Evolutionary conservation across 2,329 filamentous ascomycete species (phyloP).

Genomic region (Talaromyces atroroseus): DNA sequence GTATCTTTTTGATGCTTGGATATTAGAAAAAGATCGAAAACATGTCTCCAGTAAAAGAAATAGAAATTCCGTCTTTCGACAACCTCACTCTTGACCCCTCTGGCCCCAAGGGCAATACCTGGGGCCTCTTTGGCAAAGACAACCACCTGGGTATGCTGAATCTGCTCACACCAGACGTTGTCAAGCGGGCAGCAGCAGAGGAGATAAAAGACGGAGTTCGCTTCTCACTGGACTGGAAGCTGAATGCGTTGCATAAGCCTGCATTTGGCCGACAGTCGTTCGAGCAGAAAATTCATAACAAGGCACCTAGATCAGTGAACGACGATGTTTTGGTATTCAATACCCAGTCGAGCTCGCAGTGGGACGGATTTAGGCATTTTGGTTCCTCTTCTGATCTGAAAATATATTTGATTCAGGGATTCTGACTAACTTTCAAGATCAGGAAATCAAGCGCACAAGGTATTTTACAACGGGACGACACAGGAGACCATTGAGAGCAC

Average conservation of each 20-base stretch:
- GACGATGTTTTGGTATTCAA: slow-evolving; percentile 58
- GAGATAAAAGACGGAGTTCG: slow-evolving; percentile 53
- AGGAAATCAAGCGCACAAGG: slow-evolving; percentile 38
- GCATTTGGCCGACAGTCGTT: slow-evolving; percentile 55
- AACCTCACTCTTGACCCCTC: slow-evolving; percentile 14
- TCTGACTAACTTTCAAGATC: slow-evolving; percentile 7
- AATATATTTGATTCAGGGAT: background rate
- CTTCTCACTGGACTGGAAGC: slow-evolving; percentile 56
- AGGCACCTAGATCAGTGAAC: slow-evolving; percentile 50
- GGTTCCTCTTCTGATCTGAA: slow-evolving; percentile 13
- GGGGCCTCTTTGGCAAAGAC: slow-evolving; percentile 50
- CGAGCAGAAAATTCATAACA: slow-evolving; percentile 49
- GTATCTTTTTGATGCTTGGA: no score
- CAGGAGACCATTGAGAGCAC: slow-evolving; percentile 34
- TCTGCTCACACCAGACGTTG: slow-evolving; percentile 51
- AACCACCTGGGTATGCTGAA: slow-evolving; percentile 60
- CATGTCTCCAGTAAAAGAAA: slow-evolving; percentile 6
- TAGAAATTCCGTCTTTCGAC: slow-evolving; percentile 11
- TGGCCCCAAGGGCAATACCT: slow-evolving; percentile 27
- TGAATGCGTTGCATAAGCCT: slow-evolving; percentile 50
- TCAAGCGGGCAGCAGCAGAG: slow-evolving; percentile 44
- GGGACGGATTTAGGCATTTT: slow-evolving; percentile 37
- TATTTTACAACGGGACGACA: slow-evolving; percentile 40
- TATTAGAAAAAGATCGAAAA: background rate
- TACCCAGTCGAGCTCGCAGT: slow-evolving; percentile 54